These are phyloP conservation scores for Epichloe typhina DNA, from an alignment of 2,329 filamentous ascomycete species.

Conservation along the genomic window DNA sequence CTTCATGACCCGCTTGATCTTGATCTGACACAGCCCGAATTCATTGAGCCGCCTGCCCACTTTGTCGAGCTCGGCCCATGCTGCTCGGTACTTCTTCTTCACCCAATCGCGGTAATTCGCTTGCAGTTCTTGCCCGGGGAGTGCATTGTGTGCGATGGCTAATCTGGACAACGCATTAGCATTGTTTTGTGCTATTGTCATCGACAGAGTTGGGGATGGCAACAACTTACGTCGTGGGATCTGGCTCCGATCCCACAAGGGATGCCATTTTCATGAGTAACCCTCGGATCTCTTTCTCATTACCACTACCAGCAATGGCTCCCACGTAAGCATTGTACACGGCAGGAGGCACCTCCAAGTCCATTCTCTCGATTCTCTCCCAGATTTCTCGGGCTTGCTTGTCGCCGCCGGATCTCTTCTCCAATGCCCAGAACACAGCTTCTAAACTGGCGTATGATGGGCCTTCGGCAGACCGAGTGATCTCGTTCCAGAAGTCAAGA, in stretches of 20 bases:
- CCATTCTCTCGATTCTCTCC: slow-evolving; percentile 57
- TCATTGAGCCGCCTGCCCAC: slow-evolving; percentile 32
- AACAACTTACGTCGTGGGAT: slow-evolving; percentile 53
- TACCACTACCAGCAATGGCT: slow-evolving; percentile 59
- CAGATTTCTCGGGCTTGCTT: slow-evolving; percentile 54
- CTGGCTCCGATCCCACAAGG: slow-evolving; percentile 53
- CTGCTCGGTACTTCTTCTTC: slow-evolving; percentile 48
- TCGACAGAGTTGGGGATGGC: not conserved
- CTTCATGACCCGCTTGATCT: slow-evolving; percentile 33
- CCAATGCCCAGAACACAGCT: slow-evolving; percentile 69
- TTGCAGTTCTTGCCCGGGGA: slow-evolving; percentile 53
- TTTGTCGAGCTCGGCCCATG: slow-evolving; percentile 54
- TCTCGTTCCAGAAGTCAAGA: slow-evolving; percentile 71
- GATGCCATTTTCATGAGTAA: slow-evolving; percentile 54
- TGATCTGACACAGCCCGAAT: slow-evolving; percentile 35
- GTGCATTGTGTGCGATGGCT: slow-evolving; percentile 62
- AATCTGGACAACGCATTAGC: slow-evolving; percentile 35
- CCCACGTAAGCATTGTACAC: slow-evolving; percentile 69
- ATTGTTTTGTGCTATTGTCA: no score
- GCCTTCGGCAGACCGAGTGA: slow-evolving; percentile 72
- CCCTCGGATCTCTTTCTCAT: slow-evolving; percentile 52
- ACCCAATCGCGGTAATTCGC: slow-evolving; percentile 64
- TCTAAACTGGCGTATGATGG: slow-evolving; percentile 71
- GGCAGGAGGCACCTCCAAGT: slow-evolving; percentile 59
- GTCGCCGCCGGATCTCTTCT: slow-evolving; percentile 45